phyloP scores from a whole-genome alignment of 2,329 filamentous ascomycete species.

The Calonectria leucothoes region DNA sequence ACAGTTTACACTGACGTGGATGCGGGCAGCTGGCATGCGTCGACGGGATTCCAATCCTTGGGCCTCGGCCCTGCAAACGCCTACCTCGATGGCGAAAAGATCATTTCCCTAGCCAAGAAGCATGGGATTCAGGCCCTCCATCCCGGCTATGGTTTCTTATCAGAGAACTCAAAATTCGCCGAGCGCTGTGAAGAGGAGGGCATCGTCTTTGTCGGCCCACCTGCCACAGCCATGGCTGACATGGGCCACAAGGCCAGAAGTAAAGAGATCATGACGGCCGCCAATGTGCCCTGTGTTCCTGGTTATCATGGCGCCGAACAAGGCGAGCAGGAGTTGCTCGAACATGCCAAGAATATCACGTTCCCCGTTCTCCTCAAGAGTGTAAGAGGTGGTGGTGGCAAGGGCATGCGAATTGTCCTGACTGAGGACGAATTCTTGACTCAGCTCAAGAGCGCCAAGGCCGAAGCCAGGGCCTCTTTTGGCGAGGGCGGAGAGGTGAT shows the following conservation, averaged over 20 bases:
- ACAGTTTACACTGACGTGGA: slow-evolving; percentile 97
- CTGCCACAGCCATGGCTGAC: slow-evolving; percentile 81
- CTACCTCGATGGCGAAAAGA: slow-evolving; percentile 93
- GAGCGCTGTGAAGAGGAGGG: slow-evolving; percentile 89
- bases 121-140: slow-evolving; percentile 92
- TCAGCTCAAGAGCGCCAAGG: slow-evolving; percentile 78
- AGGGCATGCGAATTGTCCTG: slow-evolving; percentile 83
- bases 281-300: slow-evolving; percentile 96
- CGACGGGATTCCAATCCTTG: slow-evolving; percentile 84
- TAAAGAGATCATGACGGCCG: slow-evolving; percentile 96
- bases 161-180: slow-evolving; percentile 93
- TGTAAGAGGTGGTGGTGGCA: slow-evolving; percentile 83
- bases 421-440: slow-evolving; percentile 75
- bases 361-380: slow-evolving; percentile 84
- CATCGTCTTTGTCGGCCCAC: slow-evolving; percentile 93
- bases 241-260: slow-evolving; percentile 96
- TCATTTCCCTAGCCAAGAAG: slow-evolving; percentile 87
- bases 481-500: slow-evolving; percentile 84
- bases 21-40: slow-evolving; percentile 85
- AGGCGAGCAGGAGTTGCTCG: slow-evolving; percentile 68
- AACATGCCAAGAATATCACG: slow-evolving; percentile 76
- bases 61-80: slow-evolving; percentile 85
- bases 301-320: slow-evolving; percentile 94
- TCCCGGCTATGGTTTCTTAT: slow-evolving; percentile 95
- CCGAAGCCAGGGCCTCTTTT: slow-evolving; percentile 82